Conservation (phyloP, 1,284 basidiomycete species). For the Entoloma clypeatum region DNA sequence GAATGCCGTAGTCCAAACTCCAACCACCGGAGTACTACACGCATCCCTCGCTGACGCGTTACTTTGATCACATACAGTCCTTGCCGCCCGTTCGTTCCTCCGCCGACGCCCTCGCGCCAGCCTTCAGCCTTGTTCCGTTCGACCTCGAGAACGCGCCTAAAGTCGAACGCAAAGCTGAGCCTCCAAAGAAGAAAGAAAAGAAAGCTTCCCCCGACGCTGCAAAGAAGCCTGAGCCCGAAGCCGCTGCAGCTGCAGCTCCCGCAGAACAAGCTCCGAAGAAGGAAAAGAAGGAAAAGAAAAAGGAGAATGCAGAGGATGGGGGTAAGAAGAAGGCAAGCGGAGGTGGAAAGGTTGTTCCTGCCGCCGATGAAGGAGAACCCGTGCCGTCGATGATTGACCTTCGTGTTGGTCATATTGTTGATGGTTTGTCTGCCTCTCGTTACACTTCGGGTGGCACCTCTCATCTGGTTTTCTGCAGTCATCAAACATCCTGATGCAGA, state of each 20-base stretch:
- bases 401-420: slow-evolving; percentile 85
- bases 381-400: slow-evolving; percentile 93
- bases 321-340: slow-evolving; percentile 38
- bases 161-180: slow-evolving; percentile 67
- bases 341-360: slow-evolving; percentile 38
- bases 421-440: slow-evolving; percentile 47
- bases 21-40: slow-evolving; percentile 67
- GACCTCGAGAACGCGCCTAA: slow-evolving; percentile 76
- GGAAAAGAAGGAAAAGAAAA: slow-evolving; percentile 49
- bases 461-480: slow-evolving; percentile 45
- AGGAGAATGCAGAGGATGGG: slow-evolving; percentile 33
- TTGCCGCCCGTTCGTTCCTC: slow-evolving; percentile 55
- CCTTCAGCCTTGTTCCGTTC: slow-evolving; percentile 62
- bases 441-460: background rate
- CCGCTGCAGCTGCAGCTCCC: slow-evolving; percentile 11
- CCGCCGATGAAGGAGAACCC: slow-evolving; percentile 71
- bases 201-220: slow-evolving; percentile 34
- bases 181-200: slow-evolving; percentile 82
- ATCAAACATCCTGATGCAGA: slow-evolving; percentile 94
- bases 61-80: slow-evolving; percentile 91
- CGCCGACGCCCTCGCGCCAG: slow-evolving; percentile 48
- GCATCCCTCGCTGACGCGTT: slow-evolving; percentile 81
- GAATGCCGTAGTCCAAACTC: slow-evolving; percentile 52
- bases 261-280: slow-evolving; percentile 40
- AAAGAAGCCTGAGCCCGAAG: slow-evolving; percentile 19